Conservation (phyloP, 2,329 filamentous ascomycete species). For the Fusarium sp. region DNA sequence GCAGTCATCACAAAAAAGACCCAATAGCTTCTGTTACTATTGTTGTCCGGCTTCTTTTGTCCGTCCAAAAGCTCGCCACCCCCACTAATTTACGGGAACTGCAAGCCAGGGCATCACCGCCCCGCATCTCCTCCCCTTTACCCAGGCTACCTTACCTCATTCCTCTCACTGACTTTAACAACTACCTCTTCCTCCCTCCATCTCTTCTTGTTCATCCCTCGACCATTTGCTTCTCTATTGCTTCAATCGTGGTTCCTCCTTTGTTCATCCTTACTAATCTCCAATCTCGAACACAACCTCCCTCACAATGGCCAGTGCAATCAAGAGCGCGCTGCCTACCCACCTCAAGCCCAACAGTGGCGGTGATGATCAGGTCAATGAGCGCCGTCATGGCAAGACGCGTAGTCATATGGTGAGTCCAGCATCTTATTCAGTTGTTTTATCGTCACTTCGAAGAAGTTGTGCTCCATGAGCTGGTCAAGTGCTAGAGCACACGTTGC, state of each 20-base stretch:
- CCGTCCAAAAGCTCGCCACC: slow-evolving; percentile 38
- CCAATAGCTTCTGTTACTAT: slow-evolving; percentile 4
- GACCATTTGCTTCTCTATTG: slow-evolving; percentile 8
- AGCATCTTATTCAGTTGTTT: neutral
- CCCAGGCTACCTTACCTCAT: slow-evolving; percentile 40
- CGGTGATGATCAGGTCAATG: slow-evolving; percentile 65
- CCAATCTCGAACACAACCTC: slow-evolving; percentile 10
- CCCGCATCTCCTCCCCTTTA: slow-evolving; percentile 43
- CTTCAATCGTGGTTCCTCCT: slow-evolving; percentile 17
- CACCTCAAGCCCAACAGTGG: slow-evolving; percentile 80
- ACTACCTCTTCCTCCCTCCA: slow-evolving; percentile 29
- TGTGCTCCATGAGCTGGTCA: neutral
- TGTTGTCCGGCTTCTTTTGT: slow-evolving; percentile 27
- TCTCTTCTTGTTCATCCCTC: slow-evolving; percentile 17
- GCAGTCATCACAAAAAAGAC: slow-evolving; percentile 22
- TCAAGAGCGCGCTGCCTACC: slow-evolving; percentile 83
- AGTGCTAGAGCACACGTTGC: slow-evolving; percentile 3
- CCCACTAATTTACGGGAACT: slow-evolving; percentile 41
- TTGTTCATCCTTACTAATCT: slow-evolving; percentile 20
- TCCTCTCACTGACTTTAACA: slow-evolving; percentile 42
- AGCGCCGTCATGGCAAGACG: slow-evolving; percentile 84
- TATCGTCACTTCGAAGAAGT: neutral
- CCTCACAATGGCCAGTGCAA: slow-evolving; percentile 75
- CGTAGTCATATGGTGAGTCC: slow-evolving; percentile 86
- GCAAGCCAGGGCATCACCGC: slow-evolving; percentile 42